These are phyloP conservation scores for Adenanthera pavonina DNA, from an alignment of 306 rosid species.

Conservation along the genomic window DNA sequence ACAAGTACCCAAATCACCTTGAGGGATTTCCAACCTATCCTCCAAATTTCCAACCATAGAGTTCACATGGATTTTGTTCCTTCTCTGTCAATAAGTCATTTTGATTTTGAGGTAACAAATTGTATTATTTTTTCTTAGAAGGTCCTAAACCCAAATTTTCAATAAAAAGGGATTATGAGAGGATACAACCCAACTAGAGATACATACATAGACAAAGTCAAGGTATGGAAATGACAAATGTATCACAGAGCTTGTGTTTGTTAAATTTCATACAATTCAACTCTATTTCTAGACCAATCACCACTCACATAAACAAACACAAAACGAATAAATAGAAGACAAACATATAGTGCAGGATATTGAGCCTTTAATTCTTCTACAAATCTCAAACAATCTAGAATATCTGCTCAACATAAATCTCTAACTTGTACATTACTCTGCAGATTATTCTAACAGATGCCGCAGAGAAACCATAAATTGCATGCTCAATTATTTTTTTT, in stretches of 20 bases:
- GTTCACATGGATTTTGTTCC: too few species aligned
- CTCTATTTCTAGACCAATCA: not conserved
- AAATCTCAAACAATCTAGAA: not conserved
- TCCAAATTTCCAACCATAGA: too few species aligned
- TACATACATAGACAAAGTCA: not conserved
- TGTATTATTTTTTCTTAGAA: too few species aligned
- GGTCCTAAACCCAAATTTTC: too few species aligned
- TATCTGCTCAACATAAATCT: not conserved
- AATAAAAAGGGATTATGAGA: slow-evolving; percentile 6
- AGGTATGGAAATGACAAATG: not conserved
- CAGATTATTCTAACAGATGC: not conserved
- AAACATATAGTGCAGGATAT: not conserved
- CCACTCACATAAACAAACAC: not conserved
- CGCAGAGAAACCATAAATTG: not conserved
- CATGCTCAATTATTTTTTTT: not conserved
- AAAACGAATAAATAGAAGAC: not conserved
- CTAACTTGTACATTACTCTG: not conserved
- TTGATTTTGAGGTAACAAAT: too few species aligned
- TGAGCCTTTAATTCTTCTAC: not conserved
- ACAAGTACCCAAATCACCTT: too few species aligned
- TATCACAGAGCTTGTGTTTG: not conserved
- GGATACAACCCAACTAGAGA: not conserved
- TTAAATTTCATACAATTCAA: not conserved
- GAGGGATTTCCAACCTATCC: too few species aligned
- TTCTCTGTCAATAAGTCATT: too few species aligned